Percentiles rank a stretch among this genome's conserved stretches.
Evolutionary conservation across 73 alveolate species (phyloP).

Genomic region (Tetrahymena thermophila): DNA sequence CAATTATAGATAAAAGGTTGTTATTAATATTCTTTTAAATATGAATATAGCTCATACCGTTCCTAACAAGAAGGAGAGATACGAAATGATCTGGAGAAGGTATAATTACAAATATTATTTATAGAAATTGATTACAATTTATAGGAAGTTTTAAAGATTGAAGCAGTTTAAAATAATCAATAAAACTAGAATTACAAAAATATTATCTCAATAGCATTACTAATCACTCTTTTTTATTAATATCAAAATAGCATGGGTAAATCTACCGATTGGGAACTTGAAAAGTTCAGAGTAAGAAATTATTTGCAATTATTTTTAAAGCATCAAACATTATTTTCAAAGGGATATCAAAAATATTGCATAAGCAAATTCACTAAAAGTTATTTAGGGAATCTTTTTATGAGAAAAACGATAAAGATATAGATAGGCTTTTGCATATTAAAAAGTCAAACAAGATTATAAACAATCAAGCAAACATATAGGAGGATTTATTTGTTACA

Average conservation of each 20-base stretch:
- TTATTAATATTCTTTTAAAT: neutral
- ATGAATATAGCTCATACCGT: conserved; percentile 2
- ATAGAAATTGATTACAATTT: neutral
- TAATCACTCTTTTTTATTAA: neutral
- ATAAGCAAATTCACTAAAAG: neutral
- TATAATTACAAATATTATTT: neutral
- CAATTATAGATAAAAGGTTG: neutral
- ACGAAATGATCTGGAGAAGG: conserved; percentile 48
- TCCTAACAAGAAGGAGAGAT: conserved; percentile 47
- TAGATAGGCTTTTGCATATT: neutral
- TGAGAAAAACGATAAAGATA: too few relatives aligned
- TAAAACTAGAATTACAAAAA: neutral
- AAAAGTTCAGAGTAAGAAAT: conserved; percentile 41
- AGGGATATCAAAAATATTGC: neutral
- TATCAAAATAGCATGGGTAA: conserved; percentile 10
- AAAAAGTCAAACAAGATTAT: neutral
- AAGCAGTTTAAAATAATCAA: neutral
- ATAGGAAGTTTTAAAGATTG: neutral
- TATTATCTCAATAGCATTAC: neutral
- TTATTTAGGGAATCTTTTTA: neutral
- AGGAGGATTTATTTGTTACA: neutral
- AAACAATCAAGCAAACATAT: neutral
- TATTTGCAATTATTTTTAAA: neutral
- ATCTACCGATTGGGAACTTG: conserved; percentile 44
- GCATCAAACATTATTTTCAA: neutral